Conservation (phyloP, 371 early-diverging fungal genomes). For the Rhizopus stolonifer region DNA sequence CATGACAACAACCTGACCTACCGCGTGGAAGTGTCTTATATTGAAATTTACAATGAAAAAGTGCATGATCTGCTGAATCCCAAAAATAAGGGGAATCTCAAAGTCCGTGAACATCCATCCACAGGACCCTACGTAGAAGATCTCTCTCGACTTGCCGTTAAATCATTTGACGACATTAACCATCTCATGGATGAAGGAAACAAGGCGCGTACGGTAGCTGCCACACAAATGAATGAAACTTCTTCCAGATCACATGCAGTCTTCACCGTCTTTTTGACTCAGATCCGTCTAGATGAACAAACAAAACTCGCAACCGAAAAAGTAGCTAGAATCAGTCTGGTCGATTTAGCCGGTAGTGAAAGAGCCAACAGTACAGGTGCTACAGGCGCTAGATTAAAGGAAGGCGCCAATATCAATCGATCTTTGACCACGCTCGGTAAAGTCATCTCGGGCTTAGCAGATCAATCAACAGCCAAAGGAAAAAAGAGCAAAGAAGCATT, state of each 20-base stretch:
- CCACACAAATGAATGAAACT: constrained; percentile 95
- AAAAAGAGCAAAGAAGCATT: constrained; percentile 60
- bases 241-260: constrained; percentile 96
- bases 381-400: constrained; percentile 93
- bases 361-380: constrained; percentile 95
- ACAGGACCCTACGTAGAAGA: constrained; percentile 93
- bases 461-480: constrained; percentile 56
- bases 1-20: constrained; percentile 53
- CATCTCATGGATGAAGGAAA: constrained; percentile 88
- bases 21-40: constrained; percentile 81
- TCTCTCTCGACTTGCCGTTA: constrained; percentile 81
- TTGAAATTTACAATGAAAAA: constrained; percentile 87
- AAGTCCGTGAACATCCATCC: constrained; percentile 87
- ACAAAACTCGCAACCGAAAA: constrained; percentile 73
- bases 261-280: constrained; percentile 83
- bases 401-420: constrained; percentile 98
- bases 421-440: constrained; percentile 96
- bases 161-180: constrained; percentile 73
- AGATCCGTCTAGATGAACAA: constrained; percentile 56
- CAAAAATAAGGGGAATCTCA: constrained; percentile 73
- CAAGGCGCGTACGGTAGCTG: constrained; percentile 87
- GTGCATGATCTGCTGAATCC: constrained; percentile 92
- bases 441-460: constrained; percentile 95
- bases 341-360: constrained; percentile 95
- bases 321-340: constrained; percentile 75